phyloP scores from a whole-genome alignment of 2,329 filamentous ascomycete species.

The Albifimbria verrucaria region DNA sequence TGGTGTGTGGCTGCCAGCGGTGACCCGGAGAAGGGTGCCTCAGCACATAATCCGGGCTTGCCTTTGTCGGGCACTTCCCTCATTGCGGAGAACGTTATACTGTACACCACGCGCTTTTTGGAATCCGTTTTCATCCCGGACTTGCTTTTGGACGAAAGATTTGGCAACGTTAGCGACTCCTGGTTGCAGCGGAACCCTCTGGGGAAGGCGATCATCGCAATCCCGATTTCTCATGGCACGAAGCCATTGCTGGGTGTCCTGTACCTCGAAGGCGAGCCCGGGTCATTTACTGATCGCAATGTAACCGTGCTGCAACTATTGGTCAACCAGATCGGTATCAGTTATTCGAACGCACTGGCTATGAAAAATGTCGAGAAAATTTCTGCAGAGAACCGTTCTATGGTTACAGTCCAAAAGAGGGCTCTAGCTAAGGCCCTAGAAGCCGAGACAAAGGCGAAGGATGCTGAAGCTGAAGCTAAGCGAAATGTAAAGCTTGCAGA shows the following conservation, averaged over 20 bases:
- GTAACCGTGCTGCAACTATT: constrained; percentile 65
- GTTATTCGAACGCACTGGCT: constrained; percentile 64
- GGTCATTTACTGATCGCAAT: constrained; percentile 73
- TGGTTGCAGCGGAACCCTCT: constrained; percentile 67
- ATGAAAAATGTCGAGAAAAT: constrained; percentile 74
- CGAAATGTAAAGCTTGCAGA: constrained; percentile 79
- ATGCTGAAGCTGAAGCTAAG: constrained; percentile 72
- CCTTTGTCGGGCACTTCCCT: constrained; percentile 63
- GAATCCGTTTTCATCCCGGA: constrained; percentile 74
- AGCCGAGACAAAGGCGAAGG: constrained; percentile 73
- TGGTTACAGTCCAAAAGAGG: constrained; percentile 73
- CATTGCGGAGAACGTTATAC: constrained; percentile 72
- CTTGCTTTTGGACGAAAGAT: constrained; percentile 70
- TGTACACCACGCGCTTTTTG: constrained; percentile 74
- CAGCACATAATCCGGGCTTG: constrained; percentile 62
- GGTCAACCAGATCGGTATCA: constrained; percentile 75
- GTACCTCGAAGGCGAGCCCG: constrained; percentile 71
- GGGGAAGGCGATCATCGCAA: constrained; percentile 74
- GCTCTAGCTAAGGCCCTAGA: constrained; percentile 69
- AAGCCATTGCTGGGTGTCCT: constrained; percentile 69
- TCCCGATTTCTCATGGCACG: constrained; percentile 72
- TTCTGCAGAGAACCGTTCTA: constrained; percentile 72
- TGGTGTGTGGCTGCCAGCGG: constrained; percentile 76
- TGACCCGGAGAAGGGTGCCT: constrained; percentile 65
- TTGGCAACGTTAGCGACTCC: constrained; percentile 68